Conservation (phyloP, 805 yeast genomes). For the Candida parachauliodes region DNA sequence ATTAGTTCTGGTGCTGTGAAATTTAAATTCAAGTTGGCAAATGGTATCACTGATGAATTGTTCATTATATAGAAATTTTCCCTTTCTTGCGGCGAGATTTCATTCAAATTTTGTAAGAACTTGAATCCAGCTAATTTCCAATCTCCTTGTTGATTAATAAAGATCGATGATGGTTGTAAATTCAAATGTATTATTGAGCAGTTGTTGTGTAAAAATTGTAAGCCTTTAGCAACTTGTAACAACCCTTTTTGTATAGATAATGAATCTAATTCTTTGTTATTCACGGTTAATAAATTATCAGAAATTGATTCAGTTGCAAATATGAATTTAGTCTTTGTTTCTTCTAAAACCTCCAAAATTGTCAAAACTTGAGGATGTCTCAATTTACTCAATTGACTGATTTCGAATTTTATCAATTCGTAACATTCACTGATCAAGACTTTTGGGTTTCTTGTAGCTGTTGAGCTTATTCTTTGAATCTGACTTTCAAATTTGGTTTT, state of each 20-base stretch:
- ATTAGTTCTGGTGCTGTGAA: constrained; percentile 85
- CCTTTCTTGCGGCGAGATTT: constrained; percentile 41
- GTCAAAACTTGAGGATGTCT: constrained; percentile 88
- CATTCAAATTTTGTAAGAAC: constrained; percentile 48
- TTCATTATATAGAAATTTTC: constrained; percentile 66
- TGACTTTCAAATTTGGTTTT: constrained; percentile 67
- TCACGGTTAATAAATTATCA: constrained; percentile 44
- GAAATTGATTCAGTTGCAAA: constrained; percentile 84
- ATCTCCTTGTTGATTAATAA: constrained; percentile 80
- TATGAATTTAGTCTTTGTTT: constrained; percentile 67
- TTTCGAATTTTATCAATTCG: constrained; percentile 63
- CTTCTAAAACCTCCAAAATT: constrained; percentile 85
- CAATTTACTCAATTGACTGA: constrained; percentile 68
- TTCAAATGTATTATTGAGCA: constrained; percentile 76
- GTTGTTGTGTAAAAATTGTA: constrained; percentile 77
- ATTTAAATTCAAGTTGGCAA: constrained; percentile 66
- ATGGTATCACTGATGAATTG: constrained; percentile 75
- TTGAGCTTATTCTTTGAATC: constrained; percentile 37
- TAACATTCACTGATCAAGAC: constrained; percentile 58
- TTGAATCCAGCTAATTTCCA: constrained; percentile 86
- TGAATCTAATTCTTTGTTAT: constrained; percentile 55
- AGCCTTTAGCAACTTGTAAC: constrained; percentile 69
- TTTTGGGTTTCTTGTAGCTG: constrained; percentile 41
- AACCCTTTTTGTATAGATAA: constrained; percentile 78
- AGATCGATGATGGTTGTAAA: constrained; percentile 71